phyloP scores from a whole-genome alignment of 176 grass and related monocot genomes.

The Lolium perenne region DNA sequence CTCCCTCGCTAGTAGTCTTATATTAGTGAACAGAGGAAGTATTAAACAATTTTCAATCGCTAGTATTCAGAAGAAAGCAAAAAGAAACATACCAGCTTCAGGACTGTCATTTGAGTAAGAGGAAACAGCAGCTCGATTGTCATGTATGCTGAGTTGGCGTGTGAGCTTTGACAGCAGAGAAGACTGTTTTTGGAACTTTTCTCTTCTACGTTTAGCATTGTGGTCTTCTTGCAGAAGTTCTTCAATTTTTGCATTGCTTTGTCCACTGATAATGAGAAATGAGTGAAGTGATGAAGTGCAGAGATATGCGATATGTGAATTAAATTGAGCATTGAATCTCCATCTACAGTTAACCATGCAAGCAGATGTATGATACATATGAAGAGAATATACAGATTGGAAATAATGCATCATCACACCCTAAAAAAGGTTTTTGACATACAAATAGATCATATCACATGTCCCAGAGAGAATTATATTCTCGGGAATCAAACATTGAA shows the following conservation, averaged over 20 bases:
- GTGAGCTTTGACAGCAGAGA: conserved; percentile 90
- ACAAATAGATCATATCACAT: neutral
- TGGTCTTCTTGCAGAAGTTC: conserved; percentile 94
- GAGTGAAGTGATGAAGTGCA: conserved; percentile 6
- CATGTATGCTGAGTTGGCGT: conserved; percentile 86
- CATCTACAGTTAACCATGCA: neutral
- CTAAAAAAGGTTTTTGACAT: neutral
- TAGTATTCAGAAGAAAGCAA: neutral
- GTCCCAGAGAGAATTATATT: neutral
- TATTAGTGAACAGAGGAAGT: neutral
- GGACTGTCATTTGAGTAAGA: conserved; percentile 60
- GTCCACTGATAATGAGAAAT: conserved; percentile 59
- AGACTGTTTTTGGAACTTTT: conserved; percentile 89
- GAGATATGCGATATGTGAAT: neutral
- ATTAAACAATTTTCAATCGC: conserved; percentile 13
- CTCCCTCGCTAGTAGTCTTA: no score
- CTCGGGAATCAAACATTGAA: neutral
- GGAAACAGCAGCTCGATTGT: conserved; percentile 73
- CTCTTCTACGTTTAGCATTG: conserved; percentile 80
- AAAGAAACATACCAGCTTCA: conserved; percentile 57
- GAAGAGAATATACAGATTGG: neutral
- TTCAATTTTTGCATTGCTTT: conserved; percentile 85
- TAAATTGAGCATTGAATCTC: neutral
- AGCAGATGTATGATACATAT: conserved; percentile 6
- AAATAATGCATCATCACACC: conserved; percentile 23